Evolutionary conservation across 345 rosid species (phyloP), one percentile per base, ranked within the genome.

Genomic region (Linum lewisii): DNA sequence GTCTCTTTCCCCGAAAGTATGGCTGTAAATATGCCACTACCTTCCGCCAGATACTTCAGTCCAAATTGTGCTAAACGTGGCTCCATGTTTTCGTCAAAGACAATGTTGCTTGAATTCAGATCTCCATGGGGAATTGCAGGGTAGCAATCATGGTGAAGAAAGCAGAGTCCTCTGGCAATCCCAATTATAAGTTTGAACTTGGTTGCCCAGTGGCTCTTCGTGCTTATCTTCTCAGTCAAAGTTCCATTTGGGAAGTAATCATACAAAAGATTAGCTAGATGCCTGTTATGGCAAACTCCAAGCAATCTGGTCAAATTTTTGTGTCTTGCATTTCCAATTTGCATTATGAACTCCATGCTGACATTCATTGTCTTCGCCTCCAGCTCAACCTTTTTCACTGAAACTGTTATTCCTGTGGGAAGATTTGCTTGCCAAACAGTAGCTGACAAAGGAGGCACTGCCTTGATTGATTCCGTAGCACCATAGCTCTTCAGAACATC

Each of bases 121-220:
- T 86, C 93, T 59, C 97, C 95, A 60, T 92, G 98, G 5, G 95
- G 86, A 54, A 92, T 81, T 42, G 93, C 78, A 61, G 98, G 98
- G 59, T 71, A 74, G 21, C 94, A 88, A 32, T 88, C 97, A 69
- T 86, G 89, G 78, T 92, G 98, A 77, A 92, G 95, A 76, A 83
- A 92, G 69, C 74, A 64, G 26, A 88, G 86, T 54, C 91, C 98
- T 58, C 78, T 84, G 1, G 95, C 97, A 69, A 92, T 73, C 58
- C 93, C 91, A 60, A n/a, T 70, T 20, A 88, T 74, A 62, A 82
- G 81, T 65, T 68, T 79, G 73, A 68, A 76, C 73, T 88, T 88
- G 22, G 78, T 62, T 21, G 61, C 57, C 96, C 95, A 88, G 37
- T 88, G 93, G 69, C 76, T 75, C 57, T 74, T 82, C 63, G 64